phyloP scores from a whole-genome alignment of 257 asterid genomes.

The Lantana camara region DNA sequence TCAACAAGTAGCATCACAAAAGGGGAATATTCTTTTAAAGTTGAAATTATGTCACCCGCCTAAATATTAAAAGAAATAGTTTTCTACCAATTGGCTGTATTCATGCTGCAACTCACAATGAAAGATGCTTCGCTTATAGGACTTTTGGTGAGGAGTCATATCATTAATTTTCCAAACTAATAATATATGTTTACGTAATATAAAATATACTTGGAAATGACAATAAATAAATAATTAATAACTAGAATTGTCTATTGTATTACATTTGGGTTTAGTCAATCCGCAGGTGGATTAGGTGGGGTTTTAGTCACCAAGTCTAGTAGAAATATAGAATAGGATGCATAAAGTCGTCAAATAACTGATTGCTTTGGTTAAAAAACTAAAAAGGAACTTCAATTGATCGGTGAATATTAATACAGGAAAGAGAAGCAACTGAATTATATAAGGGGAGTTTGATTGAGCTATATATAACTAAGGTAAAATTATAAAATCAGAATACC shows the following conservation, averaged over 20 bases:
- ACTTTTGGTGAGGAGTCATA: background rate
- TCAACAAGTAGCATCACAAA: too few species aligned
- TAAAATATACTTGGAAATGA: background rate
- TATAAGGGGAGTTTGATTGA: too few species aligned
- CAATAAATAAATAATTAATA: background rate
- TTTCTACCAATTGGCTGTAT: conserved; percentile 35
- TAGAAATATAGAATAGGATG: background rate
- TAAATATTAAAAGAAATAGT: background rate
- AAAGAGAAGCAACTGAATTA: too few species aligned
- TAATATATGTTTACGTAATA: too few species aligned
- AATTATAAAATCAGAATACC: too few species aligned
- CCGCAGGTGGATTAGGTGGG: background rate
- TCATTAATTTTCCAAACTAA: conserved; percentile 1
- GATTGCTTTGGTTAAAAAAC: too few species aligned
- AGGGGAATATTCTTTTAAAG: too few species aligned
- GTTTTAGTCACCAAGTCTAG: conserved; percentile 12
- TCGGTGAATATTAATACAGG: too few species aligned
- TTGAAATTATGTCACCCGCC: background rate
- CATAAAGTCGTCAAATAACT: too few species aligned
- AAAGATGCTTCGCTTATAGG: conserved; percentile 35
- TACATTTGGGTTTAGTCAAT: background rate
- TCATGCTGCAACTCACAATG: conserved; percentile 15
- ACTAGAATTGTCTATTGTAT: background rate
- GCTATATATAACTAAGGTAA: too few species aligned
- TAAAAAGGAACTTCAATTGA: too few species aligned